These are phyloP conservation scores for Cucumis melo DNA, from an alignment of 306 rosid species.

Conservation along the genomic window DNA sequence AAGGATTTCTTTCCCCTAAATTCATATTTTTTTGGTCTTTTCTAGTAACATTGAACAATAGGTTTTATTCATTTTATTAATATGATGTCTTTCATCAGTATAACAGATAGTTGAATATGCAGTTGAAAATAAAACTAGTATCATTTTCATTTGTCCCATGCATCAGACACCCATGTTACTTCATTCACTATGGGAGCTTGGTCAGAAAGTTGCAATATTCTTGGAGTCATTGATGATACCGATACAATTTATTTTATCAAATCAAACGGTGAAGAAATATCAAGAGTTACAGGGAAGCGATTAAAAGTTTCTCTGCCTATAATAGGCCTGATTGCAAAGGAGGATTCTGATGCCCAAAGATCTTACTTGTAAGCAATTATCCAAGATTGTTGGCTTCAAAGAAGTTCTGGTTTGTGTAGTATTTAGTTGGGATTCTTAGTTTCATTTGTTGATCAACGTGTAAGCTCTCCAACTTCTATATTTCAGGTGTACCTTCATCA, in stretches of 20 bases:
- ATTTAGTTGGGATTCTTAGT: neutral
- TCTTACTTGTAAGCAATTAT: slow-evolving; percentile 47
- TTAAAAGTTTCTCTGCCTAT: slow-evolving; percentile 54
- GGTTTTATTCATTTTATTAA: neutral
- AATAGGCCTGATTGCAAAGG: slow-evolving; percentile 40
- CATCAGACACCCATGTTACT: slow-evolving; percentile 41
- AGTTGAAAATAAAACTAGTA: neutral
- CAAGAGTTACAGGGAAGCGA: slow-evolving; percentile 42
- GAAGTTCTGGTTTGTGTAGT: neutral
- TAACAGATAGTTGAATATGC: neutral
- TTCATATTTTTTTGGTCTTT: neutral
- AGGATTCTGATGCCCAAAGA: slow-evolving; percentile 23
- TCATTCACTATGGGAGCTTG: slow-evolving; percentile 76
- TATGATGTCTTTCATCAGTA: neutral
- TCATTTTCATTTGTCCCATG: slow-evolving; percentile 9
- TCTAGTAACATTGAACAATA: neutral
- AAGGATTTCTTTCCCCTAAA: neutral
- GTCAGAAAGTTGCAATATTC: slow-evolving; percentile 73
- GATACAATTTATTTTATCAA: slow-evolving; percentile 69
- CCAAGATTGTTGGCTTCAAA: neutral
- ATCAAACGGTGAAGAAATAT: slow-evolving; percentile 57
- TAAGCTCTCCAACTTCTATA: slow-evolving; percentile 6
- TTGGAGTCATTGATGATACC: slow-evolving; percentile 66
- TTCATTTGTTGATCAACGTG: neutral
- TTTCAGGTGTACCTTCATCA: slow-evolving; percentile 62